Percentiles rank a stretch among this genome's conserved stretches.
These are phyloP conservation scores for Cyanidioschyzon merolae DNA, from an alignment of 23 red algal genomes.

Conservation along the genomic window DNA sequence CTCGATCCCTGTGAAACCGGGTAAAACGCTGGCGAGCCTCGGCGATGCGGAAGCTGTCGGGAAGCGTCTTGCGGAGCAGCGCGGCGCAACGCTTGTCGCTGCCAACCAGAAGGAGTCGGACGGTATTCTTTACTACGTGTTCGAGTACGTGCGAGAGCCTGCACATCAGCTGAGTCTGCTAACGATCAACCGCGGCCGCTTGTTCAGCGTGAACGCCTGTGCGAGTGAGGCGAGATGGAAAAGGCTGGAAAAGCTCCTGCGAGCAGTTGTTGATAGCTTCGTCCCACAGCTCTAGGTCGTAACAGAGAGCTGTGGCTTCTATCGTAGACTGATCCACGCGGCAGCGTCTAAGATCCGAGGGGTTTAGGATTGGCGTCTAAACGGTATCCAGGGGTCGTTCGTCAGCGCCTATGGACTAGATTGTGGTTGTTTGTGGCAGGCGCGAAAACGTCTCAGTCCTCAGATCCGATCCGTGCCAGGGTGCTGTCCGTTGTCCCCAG, in stretches of 20 bases:
- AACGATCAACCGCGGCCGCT: constrained; percentile 55
- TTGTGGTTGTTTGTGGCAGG: no score
- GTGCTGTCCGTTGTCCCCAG: no score
- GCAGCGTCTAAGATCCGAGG: no score
- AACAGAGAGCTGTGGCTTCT: not conserved
- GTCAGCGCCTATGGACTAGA: no score
- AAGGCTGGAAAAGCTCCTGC: not conserved
- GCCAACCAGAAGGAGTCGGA: constrained; percentile 37
- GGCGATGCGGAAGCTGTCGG: constrained; percentile 56
- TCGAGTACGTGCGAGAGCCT: constrained; percentile 55
- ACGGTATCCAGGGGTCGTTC: not conserved
- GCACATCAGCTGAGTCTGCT: constrained; percentile 65
- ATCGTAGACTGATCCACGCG: no score
- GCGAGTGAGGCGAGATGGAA: not conserved
- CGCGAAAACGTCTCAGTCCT: no score
- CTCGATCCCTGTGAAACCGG: constrained; percentile 38
- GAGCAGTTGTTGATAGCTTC: not conserved
- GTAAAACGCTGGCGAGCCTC: constrained; percentile 38
- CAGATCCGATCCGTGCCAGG: not conserved
- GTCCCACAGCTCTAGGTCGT: not conserved
- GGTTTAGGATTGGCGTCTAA: not conserved
- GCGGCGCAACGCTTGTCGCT: constrained; percentile 41
- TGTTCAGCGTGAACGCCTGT: constrained; percentile 72
- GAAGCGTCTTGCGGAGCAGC: constrained; percentile 30
- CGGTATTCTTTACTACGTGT: constrained; percentile 45